phyloP scores from a whole-genome alignment of 2,329 filamentous ascomycete genomes.

The Hirsutella thompsonii region DNA sequence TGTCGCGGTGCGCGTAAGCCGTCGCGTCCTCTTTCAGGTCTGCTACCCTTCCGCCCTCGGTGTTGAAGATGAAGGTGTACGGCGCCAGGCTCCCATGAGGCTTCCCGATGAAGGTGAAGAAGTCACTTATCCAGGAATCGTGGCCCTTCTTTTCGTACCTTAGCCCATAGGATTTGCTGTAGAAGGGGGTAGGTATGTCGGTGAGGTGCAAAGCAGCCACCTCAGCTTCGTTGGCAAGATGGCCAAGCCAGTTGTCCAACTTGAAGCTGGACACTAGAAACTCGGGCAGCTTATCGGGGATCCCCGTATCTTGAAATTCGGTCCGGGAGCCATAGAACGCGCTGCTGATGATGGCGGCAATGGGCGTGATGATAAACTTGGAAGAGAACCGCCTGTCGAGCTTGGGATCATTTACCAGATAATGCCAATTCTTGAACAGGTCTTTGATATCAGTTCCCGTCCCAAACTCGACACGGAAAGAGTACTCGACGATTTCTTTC shows the following conservation, averaged over 20 bases:
- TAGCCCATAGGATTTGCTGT: slow-evolving; percentile 45
- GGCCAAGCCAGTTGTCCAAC: slow-evolving; percentile 50
- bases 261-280: slow-evolving; percentile 20
- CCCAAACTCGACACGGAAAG: slow-evolving; percentile 38
- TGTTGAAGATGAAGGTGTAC: slow-evolving; percentile 52
- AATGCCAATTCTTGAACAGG: slow-evolving; percentile 45
- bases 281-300: slow-evolving; percentile 31
- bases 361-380: slow-evolving; percentile 39
- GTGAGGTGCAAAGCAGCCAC: slow-evolving; percentile 29
- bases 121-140: slow-evolving; percentile 22
- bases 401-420: slow-evolving; percentile 36
- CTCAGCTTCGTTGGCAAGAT: slow-evolving; percentile 39
- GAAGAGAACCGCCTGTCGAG: slow-evolving; percentile 46
- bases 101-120: slow-evolving; percentile 41
- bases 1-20: slow-evolving; percentile 51
- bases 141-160: slow-evolving; percentile 31
- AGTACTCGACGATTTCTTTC: slow-evolving; percentile 42
- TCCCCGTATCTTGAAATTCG: slow-evolving; percentile 40
- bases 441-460: slow-evolving; percentile 32
- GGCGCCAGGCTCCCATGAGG: slow-evolving; percentile 35
- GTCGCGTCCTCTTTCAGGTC: slow-evolving; percentile 43
- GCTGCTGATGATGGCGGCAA: slow-evolving; percentile 42
- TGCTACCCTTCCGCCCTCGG: slow-evolving; percentile 44
- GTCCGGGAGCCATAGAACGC: slow-evolving; percentile 47
- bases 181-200: slow-evolving; percentile 37